These are phyloP conservation scores for Phaeotremella skinneri DNA, from an alignment of 768 basidiomycete genomes.

Conservation along the genomic window DNA sequence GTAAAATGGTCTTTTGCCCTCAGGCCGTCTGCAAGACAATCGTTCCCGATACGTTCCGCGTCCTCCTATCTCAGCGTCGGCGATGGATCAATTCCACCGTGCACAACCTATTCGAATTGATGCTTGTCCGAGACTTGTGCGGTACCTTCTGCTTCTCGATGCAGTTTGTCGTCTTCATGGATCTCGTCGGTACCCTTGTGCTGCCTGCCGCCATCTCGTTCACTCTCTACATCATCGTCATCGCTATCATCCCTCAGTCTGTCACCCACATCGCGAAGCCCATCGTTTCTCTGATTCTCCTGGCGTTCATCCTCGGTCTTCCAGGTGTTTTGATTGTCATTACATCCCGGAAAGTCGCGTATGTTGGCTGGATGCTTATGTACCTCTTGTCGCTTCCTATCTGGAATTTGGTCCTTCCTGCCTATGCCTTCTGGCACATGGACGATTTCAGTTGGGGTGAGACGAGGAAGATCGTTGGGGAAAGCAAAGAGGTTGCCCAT, in stretches of 20 bases:
- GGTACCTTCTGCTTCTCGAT: slow-evolving; percentile 99
- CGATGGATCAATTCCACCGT: slow-evolving; percentile 99
- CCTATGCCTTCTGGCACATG: slow-evolving; percentile 98
- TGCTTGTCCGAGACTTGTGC: slow-evolving; percentile 95
- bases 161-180: slow-evolving; percentile 99
- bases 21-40: slow-evolving; percentile 99
- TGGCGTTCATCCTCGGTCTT: slow-evolving; percentile 91
- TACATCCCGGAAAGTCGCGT: slow-evolving; percentile 88
- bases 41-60: slow-evolving; percentile 92
- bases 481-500: slow-evolving; percentile 63
- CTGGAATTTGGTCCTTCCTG: slow-evolving; percentile 94
- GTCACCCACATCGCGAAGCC: slow-evolving; percentile 60
- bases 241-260: slow-evolving; percentile 72
- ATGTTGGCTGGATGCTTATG: slow-evolving; percentile 94
- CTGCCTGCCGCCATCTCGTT: slow-evolving; percentile 96
- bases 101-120: slow-evolving; percentile 91
- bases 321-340: slow-evolving; percentile 94
- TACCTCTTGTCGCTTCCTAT: slow-evolving; percentile 90
- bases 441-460: slow-evolving; percentile 83
- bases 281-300: slow-evolving; percentile 78
- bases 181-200: slow-evolving; percentile 91
- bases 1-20: slow-evolving; percentile 98
- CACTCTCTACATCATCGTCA: slow-evolving; percentile 88
- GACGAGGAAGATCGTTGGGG: slow-evolving; percentile 76
- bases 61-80: slow-evolving; percentile 91